A percentile compares a stretch with the other conserved stretches of the same genome.
Conservation (phyloP, 306 rosid genomes). For the Vicia villosa region DNA sequence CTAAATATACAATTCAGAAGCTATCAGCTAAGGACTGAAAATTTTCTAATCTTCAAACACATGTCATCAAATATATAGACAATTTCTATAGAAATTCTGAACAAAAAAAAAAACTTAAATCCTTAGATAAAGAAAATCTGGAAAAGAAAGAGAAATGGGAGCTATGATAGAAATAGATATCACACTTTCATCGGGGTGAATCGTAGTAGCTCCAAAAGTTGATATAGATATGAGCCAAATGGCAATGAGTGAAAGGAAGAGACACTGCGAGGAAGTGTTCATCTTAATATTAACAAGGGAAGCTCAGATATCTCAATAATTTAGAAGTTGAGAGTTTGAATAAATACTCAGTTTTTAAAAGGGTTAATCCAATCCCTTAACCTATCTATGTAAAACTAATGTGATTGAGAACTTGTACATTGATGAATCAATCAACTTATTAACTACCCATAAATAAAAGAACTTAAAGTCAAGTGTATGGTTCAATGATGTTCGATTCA, state of each 20-base stretch:
- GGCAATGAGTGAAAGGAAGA: background rate
- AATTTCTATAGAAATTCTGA: background rate
- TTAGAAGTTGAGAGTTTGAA: background rate
- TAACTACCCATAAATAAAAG: too few relatives aligned
- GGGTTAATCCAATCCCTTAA: too few relatives aligned
- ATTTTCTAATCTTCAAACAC: too few relatives aligned
- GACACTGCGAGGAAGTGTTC: background rate
- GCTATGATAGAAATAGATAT: background rate
- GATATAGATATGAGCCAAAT: slow-evolving; percentile 2
- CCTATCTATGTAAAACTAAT: too few relatives aligned
- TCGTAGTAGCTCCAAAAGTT: background rate
- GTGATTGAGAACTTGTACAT: too few relatives aligned
- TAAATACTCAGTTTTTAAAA: background rate
- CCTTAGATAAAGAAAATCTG: background rate
- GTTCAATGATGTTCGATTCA: too few relatives aligned
- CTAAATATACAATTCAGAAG: background rate
- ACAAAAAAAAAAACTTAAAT: background rate
- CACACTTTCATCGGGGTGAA: slow-evolving; percentile 21
- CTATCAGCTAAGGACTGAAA: too few relatives aligned
- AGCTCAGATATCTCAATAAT: background rate
- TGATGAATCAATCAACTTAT: too few relatives aligned
- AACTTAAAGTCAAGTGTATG: too few relatives aligned
- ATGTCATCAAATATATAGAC: too few relatives aligned
- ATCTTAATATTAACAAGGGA: background rate
- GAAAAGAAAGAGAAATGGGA: background rate